Evolutionary conservation across 2,329 filamentous ascomycete species (phyloP).

Genomic region (Mycosphaerella sp.): DNA sequence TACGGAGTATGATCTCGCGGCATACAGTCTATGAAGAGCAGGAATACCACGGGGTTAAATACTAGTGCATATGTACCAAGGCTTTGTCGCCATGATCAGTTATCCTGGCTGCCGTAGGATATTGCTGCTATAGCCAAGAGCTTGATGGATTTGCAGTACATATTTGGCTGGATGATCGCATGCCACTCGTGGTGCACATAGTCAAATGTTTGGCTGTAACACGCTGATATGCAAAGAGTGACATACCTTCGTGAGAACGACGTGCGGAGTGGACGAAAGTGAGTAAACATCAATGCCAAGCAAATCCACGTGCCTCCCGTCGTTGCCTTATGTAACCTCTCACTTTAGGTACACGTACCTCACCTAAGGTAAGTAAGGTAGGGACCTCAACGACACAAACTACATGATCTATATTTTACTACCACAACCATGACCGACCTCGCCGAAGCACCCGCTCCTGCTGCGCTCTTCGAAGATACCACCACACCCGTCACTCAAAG

Average conservation of each 20-base stretch:
- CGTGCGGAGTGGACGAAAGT: too few relatives aligned
- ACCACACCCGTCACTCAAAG: slow-evolving; percentile 19
- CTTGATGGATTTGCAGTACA: too few relatives aligned
- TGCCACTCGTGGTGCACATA: too few relatives aligned
- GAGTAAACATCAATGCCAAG: too few relatives aligned
- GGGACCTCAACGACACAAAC: not conserved
- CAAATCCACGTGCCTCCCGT: not conserved
- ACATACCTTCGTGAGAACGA: too few relatives aligned
- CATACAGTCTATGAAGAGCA: not conserved
- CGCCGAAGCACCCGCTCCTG: slow-evolving; percentile 1
- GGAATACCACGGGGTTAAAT: not conserved
- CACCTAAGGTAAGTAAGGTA: too few relatives aligned
- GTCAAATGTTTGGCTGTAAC: too few relatives aligned
- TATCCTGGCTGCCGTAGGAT: too few relatives aligned
- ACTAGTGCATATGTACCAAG: not conserved
- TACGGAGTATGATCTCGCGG: not conserved
- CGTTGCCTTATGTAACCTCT: not conserved
- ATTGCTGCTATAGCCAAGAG: too few relatives aligned
- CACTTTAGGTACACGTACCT: not conserved
- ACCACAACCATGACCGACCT: slow-evolving; percentile 6
- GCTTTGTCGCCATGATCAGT: too few relatives aligned
- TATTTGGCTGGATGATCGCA: too few relatives aligned
- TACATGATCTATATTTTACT: not conserved
- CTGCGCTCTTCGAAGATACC: slow-evolving; percentile 22
- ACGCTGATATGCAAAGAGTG: too few relatives aligned